A percentile compares a stretch with the other conserved stretches of the same genome.
Evolutionary conservation across 2,329 filamentous ascomycete genomes (phyloP).

Genomic region (Dactylellina leptospora): DNA sequence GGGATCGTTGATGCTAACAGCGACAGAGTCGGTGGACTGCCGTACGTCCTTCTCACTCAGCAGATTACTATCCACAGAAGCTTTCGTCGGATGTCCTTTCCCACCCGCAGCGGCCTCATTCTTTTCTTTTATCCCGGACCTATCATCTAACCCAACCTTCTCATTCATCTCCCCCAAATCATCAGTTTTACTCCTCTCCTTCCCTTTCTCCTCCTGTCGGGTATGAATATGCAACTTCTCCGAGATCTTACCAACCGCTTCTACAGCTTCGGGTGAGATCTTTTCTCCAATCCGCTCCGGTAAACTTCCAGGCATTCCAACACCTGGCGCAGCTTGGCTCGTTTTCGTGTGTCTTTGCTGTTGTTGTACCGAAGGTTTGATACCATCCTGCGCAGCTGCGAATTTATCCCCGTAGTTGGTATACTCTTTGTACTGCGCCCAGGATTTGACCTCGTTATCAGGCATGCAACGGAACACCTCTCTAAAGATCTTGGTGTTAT

Average conservation of each 20-base stretch:
- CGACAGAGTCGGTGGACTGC: conserved; percentile 20
- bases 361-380: conserved; percentile 62
- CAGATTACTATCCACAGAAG: not conserved
- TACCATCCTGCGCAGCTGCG: conserved; percentile 69
- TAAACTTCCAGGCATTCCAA: conserved; percentile 32
- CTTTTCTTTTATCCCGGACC: conserved; percentile 25
- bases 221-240: conserved; percentile 56
- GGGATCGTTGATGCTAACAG: conserved; percentile 4
- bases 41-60: conserved; percentile 33
- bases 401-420: conserved; percentile 80
- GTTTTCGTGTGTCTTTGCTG: conserved; percentile 64
- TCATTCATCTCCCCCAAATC: conserved; percentile 42
- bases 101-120: conserved; percentile 10
- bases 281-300: conserved; percentile 51
- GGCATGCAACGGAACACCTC: conserved; percentile 97
- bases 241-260: conserved; percentile 54
- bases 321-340: conserved; percentile 63
- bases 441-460: conserved; percentile 90
- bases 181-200: conserved; percentile 58
- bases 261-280: conserved; percentile 21
- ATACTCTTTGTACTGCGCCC: conserved; percentile 91
- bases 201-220: conserved; percentile 57
- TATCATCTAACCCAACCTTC: conserved; percentile 16
- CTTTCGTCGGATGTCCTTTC: conserved; percentile 1
- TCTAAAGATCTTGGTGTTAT: conserved; percentile 94